phyloP scores from a whole-genome alignment of 176 grass and related monocot genomes.

The Zea mays region DNA sequence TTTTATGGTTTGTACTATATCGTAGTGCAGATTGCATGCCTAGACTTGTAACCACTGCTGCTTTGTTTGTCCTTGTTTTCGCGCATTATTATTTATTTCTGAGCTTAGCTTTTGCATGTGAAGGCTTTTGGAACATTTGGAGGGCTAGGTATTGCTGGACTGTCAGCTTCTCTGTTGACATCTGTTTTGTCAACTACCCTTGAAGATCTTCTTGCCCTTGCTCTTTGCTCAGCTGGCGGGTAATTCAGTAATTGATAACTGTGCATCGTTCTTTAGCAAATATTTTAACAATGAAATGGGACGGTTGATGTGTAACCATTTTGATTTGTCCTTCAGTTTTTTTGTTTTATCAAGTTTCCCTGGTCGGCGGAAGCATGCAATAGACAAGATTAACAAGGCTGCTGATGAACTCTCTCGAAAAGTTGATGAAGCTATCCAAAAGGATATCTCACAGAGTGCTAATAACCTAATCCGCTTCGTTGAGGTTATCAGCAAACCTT shows the following conservation, averaged over 20 bases:
- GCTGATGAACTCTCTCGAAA: conserved; percentile 62
- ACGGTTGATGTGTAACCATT: conserved; percentile 15
- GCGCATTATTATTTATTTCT: background rate
- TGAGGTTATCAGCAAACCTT: conserved; percentile 65
- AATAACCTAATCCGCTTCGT: conserved; percentile 66
- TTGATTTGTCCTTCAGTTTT: conserved; percentile 38
- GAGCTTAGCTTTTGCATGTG: conserved; percentile 26
- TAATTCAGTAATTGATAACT: conserved; percentile 54
- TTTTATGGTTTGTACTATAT: background rate
- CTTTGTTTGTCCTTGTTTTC: background rate
- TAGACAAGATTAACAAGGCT: conserved; percentile 62
- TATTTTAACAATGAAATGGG: conserved; percentile 16
- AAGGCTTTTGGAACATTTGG: conserved; percentile 93
- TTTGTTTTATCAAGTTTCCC: conserved; percentile 88
- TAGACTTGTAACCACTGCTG: background rate
- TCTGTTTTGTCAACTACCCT: conserved; percentile 83
- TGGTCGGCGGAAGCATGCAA: conserved; percentile 55
- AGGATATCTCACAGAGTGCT: conserved; percentile 61
- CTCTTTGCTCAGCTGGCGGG: conserved; percentile 87
- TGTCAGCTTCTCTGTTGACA: conserved; percentile 90
- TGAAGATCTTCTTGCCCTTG: conserved; percentile 98
- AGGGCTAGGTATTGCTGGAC: conserved; percentile 81
- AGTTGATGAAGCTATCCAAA: conserved; percentile 76
- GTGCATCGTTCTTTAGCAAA: background rate
- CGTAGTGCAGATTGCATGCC: background rate